Conservation (phyloP, 208 protist species). For the Leishmania amazonensis region DNA sequence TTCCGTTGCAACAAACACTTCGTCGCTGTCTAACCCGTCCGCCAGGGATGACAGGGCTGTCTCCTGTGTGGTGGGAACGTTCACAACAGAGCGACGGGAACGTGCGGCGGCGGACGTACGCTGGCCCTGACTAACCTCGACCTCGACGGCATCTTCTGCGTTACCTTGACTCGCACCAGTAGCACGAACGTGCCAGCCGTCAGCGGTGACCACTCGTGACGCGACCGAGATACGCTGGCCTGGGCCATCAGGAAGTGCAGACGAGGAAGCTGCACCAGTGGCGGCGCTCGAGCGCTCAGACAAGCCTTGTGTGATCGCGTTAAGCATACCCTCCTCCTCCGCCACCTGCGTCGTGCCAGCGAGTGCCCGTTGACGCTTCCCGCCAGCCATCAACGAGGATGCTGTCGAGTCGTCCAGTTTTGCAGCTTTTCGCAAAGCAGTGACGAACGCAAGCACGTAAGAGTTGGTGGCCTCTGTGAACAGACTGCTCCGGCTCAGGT, state of each 20-base stretch:
- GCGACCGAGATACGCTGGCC: conserved; percentile 39
- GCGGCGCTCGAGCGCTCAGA: background rate
- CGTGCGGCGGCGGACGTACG: background rate
- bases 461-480: conserved; percentile 56
- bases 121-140: conserved; percentile 15
- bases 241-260: background rate
- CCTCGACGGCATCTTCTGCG: conserved; percentile 23
- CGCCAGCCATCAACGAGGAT: conserved; percentile 7
- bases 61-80: conserved; percentile 61
- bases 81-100: conserved; percentile 36
- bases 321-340: conserved; percentile 45
- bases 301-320: conserved; percentile 40
- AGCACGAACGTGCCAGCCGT: conserved; percentile 72
- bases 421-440: conserved; percentile 68
- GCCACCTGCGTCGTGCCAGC: conserved; percentile 15
- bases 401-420: conserved; percentile 52
- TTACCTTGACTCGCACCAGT: conserved; percentile 12
- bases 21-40: conserved; percentile 49
- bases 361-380: conserved; percentile 41
- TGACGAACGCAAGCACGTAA: conserved; percentile 60
- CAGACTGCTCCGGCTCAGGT: conserved; percentile 50
- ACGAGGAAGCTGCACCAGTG: background rate
- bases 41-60: conserved; percentile 42
- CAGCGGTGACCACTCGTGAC: conserved; percentile 53
- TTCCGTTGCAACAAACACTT: conserved; percentile 83